Percentiles rank a stretch among this genome's conserved stretches.
These are phyloP conservation scores for Zymoseptoria ardabiliae DNA, from an alignment of 2,329 filamentous ascomycete genomes.

Conservation along the genomic window DNA sequence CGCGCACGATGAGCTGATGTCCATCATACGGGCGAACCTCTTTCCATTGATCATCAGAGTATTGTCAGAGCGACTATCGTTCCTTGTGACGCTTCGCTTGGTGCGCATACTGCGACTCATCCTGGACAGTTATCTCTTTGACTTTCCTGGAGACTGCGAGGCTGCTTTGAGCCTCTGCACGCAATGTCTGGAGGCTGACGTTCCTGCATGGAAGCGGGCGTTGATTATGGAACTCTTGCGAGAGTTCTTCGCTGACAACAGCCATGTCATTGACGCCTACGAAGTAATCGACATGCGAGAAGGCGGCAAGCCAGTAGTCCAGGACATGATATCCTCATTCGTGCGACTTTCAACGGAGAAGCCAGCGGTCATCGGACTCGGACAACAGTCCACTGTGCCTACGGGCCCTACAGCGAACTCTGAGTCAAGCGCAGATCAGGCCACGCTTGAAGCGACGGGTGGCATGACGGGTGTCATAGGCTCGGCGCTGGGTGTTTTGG, in stretches of 20 bases:
- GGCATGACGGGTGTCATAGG: conserved; percentile 83
- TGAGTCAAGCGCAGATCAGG: conserved; percentile 64
- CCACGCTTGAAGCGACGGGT: conserved; percentile 73
- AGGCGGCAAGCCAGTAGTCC: conserved; percentile 67
- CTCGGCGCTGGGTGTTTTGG: conserved; percentile 58
- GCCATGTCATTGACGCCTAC: conserved; percentile 72
- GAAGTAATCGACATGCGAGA: conserved; percentile 67
- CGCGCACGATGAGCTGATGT: conserved; percentile 69
- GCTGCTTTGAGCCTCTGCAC: conserved; percentile 75
- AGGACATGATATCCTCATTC: conserved; percentile 76
- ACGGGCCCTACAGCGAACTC: conserved; percentile 50
- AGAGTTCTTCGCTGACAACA: conserved; percentile 74
- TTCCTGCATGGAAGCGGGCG: conserved; percentile 73
- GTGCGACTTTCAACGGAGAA: conserved; percentile 91
- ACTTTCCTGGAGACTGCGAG: conserved; percentile 71
- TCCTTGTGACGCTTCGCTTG: conserved; percentile 73
- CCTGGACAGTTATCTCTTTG: conserved; percentile 66
- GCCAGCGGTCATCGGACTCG: conserved; percentile 77
- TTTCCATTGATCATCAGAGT: conserved; percentile 77
- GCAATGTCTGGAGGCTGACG: conserved; percentile 79
- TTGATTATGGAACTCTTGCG: conserved; percentile 88
- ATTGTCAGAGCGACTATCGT: conserved; percentile 69
- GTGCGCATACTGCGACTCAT: conserved; percentile 77
- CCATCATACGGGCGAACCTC: conserved; percentile 67
- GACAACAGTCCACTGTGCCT: conserved; percentile 80